Evolutionary conservation across 2,329 filamentous ascomycete species (phyloP).

Genomic region (Monascus ruber): DNA sequence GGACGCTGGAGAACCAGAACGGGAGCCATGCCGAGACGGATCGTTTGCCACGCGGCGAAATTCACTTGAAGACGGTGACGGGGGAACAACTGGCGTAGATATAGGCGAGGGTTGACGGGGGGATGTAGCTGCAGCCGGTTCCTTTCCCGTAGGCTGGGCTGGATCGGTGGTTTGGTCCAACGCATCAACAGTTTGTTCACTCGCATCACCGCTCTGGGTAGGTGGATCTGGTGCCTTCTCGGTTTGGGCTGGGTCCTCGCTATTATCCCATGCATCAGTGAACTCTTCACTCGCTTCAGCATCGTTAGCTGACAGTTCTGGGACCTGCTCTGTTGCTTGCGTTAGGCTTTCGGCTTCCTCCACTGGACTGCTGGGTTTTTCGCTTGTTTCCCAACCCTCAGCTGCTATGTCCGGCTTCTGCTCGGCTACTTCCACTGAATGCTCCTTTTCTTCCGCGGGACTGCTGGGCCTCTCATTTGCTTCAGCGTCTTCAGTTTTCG

Average conservation of each 20-base stretch:
- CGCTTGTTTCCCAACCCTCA: background rate
- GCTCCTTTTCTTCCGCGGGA: background rate
- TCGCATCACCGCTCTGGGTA: background rate
- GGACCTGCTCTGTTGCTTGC: background rate
- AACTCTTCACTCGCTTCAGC: background rate
- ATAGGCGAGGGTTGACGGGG: conserved; percentile 2
- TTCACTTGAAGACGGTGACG: conserved; percentile 21
- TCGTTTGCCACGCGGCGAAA: conserved; percentile 16
- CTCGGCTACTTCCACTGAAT: background rate
- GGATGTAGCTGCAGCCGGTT: background rate
- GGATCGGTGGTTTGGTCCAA: background rate
- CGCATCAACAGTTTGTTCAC: background rate
- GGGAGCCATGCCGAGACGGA: conserved; percentile 12
- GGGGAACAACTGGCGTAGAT: conserved; percentile 14
- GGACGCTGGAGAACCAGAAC: conserved; percentile 13
- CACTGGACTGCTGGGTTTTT: background rate
- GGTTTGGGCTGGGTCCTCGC: background rate
- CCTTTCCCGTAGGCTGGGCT: background rate
- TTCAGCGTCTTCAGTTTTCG: background rate
- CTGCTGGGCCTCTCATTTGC: background rate
- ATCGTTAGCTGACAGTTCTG: background rate
- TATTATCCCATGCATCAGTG: background rate
- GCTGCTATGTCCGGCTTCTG: background rate
- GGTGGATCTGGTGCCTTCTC: background rate
- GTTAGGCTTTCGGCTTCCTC: background rate